Evolutionary conservation across 768 basidiomycete genomes (phyloP), one percentile per base, ranked within the genome.

Genomic region (Pleurotus tuber-regium): DNA sequence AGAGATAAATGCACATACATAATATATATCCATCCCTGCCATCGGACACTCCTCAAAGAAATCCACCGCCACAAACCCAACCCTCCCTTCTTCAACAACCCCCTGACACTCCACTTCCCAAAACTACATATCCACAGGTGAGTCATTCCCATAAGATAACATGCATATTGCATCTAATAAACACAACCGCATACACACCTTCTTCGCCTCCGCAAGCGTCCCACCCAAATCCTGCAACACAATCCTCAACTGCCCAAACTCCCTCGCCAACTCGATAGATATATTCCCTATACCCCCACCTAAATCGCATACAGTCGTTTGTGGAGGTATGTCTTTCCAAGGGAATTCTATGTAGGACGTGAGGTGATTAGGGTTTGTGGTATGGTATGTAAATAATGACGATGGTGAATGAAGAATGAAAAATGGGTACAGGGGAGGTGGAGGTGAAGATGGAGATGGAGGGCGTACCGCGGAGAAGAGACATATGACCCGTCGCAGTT

Each of bases 231-330:
- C 68, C 40, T 66, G 64, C 18, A 68, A 51, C 31, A 58, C 62
- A 9, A 68, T 23, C 16, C 59, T 57, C n/a, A 70, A 53, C n/a
- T 62, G 54, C 9, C 62, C 61, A 53, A 63, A 53, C 3, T 54
- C 49, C 40, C 59, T 58, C 3, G 59, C 62, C 43, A 70, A 54
- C 11, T 53, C 30, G 24, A 66, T 59, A 6, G 63, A 52, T 44
- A 66, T 56, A 1, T 55, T 57, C 3, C 66, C 67, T n/a, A 66
- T 55, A n/a, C 67, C 66, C 30, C 59, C 59, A 19, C 68, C 68
- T 6, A 70, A 57, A 52, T 70, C 68, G 50, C 64, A 63, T n/a
- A 69, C 54, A 2, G 51, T 62, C 2, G 64, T 53, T 25, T 59
- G 60, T 16, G 50, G 26, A 2, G 59, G 54, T 18, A 63, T 50